Percentiles rank a stretch among this genome's conserved stretches.
These are phyloP conservation scores for Parastagonospora avenae DNA, from an alignment of 2,329 filamentous ascomycete genomes.

Conservation along the genomic window DNA sequence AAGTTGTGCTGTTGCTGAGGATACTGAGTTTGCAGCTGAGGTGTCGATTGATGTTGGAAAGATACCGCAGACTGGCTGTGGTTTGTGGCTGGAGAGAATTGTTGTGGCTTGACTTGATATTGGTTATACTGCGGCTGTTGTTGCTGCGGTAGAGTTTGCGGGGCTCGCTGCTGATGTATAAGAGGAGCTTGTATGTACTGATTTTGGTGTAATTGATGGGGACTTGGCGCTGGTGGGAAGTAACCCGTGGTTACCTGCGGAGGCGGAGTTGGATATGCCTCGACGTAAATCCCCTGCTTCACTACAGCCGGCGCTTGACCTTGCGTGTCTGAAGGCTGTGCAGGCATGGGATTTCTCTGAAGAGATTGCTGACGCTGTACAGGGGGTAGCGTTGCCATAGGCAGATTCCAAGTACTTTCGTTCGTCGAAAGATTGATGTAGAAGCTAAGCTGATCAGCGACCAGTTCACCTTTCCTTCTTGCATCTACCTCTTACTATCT, in stretches of 20 bases:
- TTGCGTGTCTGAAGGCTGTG: background rate
- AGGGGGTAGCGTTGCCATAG: background rate
- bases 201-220: background rate
- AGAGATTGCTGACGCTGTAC: background rate
- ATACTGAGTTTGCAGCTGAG: background rate
- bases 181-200: background rate
- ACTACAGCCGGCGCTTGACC: background rate
- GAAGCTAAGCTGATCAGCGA: slow-evolving; percentile 1
- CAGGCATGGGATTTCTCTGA: slow-evolving; percentile 2
- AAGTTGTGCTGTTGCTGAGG: slow-evolving; percentile 1
- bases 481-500: slow-evolving; percentile 6
- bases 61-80: background rate
- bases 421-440: slow-evolving; percentile 2
- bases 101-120: background rate
- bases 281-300: background rate
- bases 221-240: background rate
- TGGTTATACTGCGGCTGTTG: background rate
- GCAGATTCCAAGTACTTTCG: slow-evolving; percentile 3
- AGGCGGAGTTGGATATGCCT: slow-evolving; percentile 2
- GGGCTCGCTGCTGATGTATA: background rate
- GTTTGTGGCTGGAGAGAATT: background rate
- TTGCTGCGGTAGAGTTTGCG: background rate
- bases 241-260: slow-evolving; percentile 1
- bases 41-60: background rate
- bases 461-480: background rate